Base-by-base conservation (phyloP, 371 early-diverging fungal genomes). In the Mucor velutinosus region DNA sequence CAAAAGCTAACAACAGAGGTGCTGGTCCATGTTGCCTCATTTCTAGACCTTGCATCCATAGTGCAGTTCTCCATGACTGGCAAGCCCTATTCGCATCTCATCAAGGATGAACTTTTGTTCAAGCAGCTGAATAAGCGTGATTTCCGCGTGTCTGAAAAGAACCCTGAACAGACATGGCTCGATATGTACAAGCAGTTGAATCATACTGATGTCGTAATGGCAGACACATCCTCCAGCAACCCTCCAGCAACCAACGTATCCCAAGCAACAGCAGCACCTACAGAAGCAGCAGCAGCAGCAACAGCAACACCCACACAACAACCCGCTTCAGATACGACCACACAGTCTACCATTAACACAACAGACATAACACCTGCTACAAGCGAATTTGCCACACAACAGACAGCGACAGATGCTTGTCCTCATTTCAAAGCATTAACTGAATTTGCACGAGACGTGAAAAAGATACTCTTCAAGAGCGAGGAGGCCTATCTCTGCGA, bases 111-210 rank as follows among this genome's bases (percentile, higher is more conserved):
- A 41, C 65, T 65, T 14, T 57, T 79, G 10, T 79, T 76, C 63
- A 70, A 70, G 58, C 66, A 65, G 51, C 55, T 82, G 23, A 49
- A 67, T 3, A 71, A 76, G 58, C 77, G 78, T 49, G 78, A 79
- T 45, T 82, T 66, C 58, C 64, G 70, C 21, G 65, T 79, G 5
- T 74, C 61, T 6, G 77, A 74, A 29, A 81, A 77, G 41, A 59
- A 55, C 14, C 32, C 76, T 11, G 71, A 65, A 25, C 64, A 67
- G 21, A 71, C 76, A 0, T 81, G 77, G 77, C n/a, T 45, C 10
- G 43, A 58, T 1, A 53, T 76, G 7, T 76, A 77, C 64, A 60
- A 75, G 45, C 33, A 63, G 23, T 30, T 51, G 21, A n/a, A 23
- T 17, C 23, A n/a, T 10, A 60, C 23, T 2, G 17, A 60, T 30